Evolutionary conservation across 352 stramenopile genomes (phyloP), one percentile per base, ranked within the genome.

Genomic region (Phytophthora sp.): DNA sequence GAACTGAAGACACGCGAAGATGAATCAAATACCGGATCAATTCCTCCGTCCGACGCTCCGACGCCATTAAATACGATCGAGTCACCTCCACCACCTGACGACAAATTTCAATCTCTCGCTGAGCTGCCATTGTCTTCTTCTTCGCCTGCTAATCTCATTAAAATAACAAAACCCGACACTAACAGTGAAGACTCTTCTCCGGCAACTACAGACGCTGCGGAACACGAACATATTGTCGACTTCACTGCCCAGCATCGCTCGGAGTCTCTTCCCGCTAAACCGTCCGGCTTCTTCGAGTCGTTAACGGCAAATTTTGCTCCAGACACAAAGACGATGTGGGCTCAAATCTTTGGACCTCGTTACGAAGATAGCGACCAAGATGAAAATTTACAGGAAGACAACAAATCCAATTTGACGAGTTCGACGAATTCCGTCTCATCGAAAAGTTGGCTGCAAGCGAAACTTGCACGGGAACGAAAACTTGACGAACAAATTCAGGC

Each of bases 281-380:
- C 49, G n/a, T 15, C 57, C 2, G 35, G 51, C n/a, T 75, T 68
- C 39, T 46, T 79, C 4, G 59, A 73, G 4, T 77, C 73, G 0
- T 42, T 79, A 7, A 74, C 71, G 0, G 77, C 73, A 0, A 33
- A 71, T 1, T 80, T 89, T 46, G 50, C 70, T 16, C 55, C 68
- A 6, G 69, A 77, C 47, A 82, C 78, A 1, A 81, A 73, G 24
- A 61, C 56, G 2, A 76, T 74, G 4, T 89, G 80, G 80, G 56
- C 67, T 0, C 68, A 82, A 35, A 77, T 91, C 23, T 91, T 91
- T 58, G 78, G 79, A 0, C 75, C 79, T 29, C 72, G 74, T 5
- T 90, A 83, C 47, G 82, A 88, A 54, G 72, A 88, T 15, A 68
- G 71, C 1, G 53, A 68, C 4, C 51, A 63, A 31, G 46, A 49